A percentile compares a stretch with the other conserved stretches of the same genome.
phyloP scores from a whole-genome alignment of 805 yeast species.

The Pichia phayaonensis region DNA sequence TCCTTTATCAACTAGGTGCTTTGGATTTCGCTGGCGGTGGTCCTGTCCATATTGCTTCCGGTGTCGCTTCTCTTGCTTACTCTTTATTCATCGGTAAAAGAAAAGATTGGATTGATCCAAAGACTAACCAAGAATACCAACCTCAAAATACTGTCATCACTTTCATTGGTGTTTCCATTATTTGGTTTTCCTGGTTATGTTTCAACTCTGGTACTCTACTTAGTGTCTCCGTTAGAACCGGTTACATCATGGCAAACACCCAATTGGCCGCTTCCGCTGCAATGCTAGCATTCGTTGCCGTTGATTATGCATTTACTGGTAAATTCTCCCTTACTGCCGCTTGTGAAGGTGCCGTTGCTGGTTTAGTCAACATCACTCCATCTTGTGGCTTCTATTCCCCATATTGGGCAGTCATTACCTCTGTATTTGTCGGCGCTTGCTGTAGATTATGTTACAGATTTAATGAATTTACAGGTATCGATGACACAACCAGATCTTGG shows the following conservation, averaged over 20 bases:
- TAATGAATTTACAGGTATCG: constrained; percentile 36
- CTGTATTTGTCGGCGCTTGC: constrained; percentile 31
- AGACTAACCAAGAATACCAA: constrained; percentile 23
- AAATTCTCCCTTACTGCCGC: constrained; percentile 37
- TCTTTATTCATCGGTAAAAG: constrained; percentile 38
- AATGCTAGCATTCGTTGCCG: constrained; percentile 34
- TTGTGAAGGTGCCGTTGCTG: constrained; percentile 39
- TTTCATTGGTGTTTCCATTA: constrained; percentile 37
- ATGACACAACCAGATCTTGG: constrained; percentile 39
- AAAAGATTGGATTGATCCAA: constrained; percentile 26
- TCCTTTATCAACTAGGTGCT: constrained; percentile 36
- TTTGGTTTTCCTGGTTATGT: constrained; percentile 44
- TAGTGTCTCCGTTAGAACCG: constrained; percentile 35
- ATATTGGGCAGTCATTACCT: constrained; percentile 38
- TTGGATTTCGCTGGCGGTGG: constrained; percentile 46
- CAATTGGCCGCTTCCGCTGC: constrained; percentile 45
- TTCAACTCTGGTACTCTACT: constrained; percentile 41
- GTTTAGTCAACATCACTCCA: constrained; percentile 41
- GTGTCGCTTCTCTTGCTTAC: constrained; percentile 36
- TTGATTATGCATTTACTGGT: constrained; percentile 35
- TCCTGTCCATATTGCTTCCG: constrained; percentile 41
- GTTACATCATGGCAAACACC: constrained; percentile 41
- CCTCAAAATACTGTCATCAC: constrained; percentile 33
- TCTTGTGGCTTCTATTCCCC: constrained; percentile 40
- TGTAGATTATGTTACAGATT: constrained; percentile 31